Evolutionary conservation across 2,329 filamentous ascomycete genomes (phyloP), one percentile per base, ranked within the genome.

Genomic region (Cyanodermella asteris): DNA sequence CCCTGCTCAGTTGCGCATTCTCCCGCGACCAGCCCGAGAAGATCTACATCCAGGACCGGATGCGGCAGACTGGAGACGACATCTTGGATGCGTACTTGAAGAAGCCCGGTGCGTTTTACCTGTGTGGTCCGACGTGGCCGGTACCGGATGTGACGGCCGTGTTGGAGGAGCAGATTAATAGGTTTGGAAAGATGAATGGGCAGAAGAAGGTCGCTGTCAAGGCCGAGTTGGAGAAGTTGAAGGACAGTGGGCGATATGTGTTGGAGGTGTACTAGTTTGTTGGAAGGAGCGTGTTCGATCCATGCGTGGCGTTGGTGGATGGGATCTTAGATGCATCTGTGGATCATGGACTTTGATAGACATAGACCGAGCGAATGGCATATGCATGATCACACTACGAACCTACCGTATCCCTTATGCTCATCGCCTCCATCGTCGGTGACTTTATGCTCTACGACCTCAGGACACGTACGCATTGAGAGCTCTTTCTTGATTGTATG

Each of bases 1-100:
- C 87, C 1, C 64, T 91, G 20, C 67, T 97, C 25, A 87, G 87
- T 26, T 70, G 78, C 25, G 87, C 87, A 21, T 97, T 97, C 61
- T 91, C 78, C 30, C 74, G 87, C 46, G 87, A 97, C 46, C 87
- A 97, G 62, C 75, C 78, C 10, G 64, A 93, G 57, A 97, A 97
- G 70, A 91, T 97, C 36, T 97, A 97, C 54, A 97, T 97, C 44
- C 87, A 97, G 59, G 87, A 97, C 48, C 69, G 82, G 36, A 97
- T 97, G 87, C 64, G 87, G 29, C 64, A 94, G 63, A 80, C 73
- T 1, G 54, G 94, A 31, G 54, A 59, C 22, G 72, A 87, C 33
- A 90, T 97, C 34, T 63, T 80, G 30, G 58, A 81, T 50, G 75
- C 81, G 1, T 94, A 94, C 49, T 67, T 93, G 36, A 58, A 71